These are phyloP conservation scores for Hawksworthiomyces lignivorus DNA, from an alignment of 2,329 filamentous ascomycete genomes.

Conservation along the genomic window DNA sequence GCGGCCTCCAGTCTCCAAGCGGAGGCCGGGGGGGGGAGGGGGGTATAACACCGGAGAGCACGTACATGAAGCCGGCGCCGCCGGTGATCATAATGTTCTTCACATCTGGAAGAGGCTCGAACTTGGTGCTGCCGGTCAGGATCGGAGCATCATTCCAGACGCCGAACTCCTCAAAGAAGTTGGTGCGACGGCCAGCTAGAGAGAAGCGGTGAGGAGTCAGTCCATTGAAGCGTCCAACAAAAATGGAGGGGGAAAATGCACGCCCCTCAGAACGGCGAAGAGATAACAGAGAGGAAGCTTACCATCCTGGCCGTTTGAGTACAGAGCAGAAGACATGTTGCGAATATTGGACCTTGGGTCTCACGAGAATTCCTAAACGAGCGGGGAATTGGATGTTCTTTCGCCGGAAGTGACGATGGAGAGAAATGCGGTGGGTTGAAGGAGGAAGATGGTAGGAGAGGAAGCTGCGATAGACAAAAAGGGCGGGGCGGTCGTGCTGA, in stretches of 20 bases:
- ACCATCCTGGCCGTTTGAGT: constrained; percentile 10
- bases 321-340: constrained; percentile 10
- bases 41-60: constrained; percentile 10
- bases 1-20: background rate
- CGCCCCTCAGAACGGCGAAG: background rate
- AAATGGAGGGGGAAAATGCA: background rate
- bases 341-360: background rate
- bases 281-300: background rate
- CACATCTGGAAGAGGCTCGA: constrained; percentile 59
- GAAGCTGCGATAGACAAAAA: constrained; percentile 7
- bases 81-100: constrained; percentile 80
- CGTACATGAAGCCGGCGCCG: constrained; percentile 79
- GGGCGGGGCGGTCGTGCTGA: constrained; percentile 9
- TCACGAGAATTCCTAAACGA: too few relatives aligned
- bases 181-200: constrained; percentile 20
- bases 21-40: background rate
- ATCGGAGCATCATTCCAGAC: constrained; percentile 67
- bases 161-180: constrained; percentile 51
- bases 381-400: too few relatives aligned
- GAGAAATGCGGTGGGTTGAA: constrained; percentile 1
- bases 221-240: background rate
- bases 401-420: constrained; percentile 5
- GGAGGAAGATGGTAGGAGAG: constrained; percentile 1
- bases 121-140: constrained; percentile 61
- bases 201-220: constrained; percentile 8